Percentiles rank a stretch among this genome's conserved stretches.
Evolutionary conservation across 1,284 basidiomycete genomes (phyloP).

Genomic region (Tilletia indica): DNA sequence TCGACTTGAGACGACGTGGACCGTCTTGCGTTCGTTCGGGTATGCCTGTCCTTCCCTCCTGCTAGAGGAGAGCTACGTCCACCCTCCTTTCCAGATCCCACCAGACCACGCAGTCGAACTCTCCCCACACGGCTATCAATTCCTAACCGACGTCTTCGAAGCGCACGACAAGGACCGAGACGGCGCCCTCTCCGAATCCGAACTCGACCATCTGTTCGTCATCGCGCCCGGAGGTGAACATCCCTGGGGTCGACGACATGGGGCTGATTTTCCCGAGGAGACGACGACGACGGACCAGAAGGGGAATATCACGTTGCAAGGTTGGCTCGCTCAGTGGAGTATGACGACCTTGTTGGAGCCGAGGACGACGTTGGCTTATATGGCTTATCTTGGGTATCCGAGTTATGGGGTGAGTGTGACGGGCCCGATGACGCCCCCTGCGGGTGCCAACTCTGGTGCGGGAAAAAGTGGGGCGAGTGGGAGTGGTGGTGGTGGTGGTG

Average conservation of each 20-base stretch:
- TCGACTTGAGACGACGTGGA: slow-evolving; percentile 96
- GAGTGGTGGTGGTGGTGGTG: not conserved
- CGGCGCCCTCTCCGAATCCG: slow-evolving; percentile 80
- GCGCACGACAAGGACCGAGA: slow-evolving; percentile 97
- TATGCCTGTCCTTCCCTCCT: slow-evolving; percentile 85
- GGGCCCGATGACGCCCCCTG: not conserved
- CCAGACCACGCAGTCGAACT: slow-evolving; percentile 92
- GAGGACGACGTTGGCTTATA: slow-evolving; percentile 84
- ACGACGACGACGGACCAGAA: slow-evolving; percentile 85
- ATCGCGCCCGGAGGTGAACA: slow-evolving; percentile 72
- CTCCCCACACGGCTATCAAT: slow-evolving; percentile 87
- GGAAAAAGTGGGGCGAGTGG: not conserved
- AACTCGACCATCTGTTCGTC: slow-evolving; percentile 83
- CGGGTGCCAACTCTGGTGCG: not conserved
- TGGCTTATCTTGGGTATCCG: slow-evolving; percentile 89
- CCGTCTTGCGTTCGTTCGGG: slow-evolving; percentile 87
- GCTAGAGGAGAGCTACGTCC: slow-evolving; percentile 58
- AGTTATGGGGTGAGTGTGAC: slow-evolving; percentile 23
- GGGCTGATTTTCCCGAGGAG: slow-evolving; percentile 59
- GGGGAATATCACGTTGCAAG: slow-evolving; percentile 88
- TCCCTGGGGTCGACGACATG: slow-evolving; percentile 38
- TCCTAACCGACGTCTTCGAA: slow-evolving; percentile 95
- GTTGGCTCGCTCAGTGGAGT: slow-evolving; percentile 98
- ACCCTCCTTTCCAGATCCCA: slow-evolving; percentile 79
- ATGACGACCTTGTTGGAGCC: slow-evolving; percentile 96